phyloP scores from a whole-genome alignment of 257 asterid genomes.

The Coffea canephora region DNA sequence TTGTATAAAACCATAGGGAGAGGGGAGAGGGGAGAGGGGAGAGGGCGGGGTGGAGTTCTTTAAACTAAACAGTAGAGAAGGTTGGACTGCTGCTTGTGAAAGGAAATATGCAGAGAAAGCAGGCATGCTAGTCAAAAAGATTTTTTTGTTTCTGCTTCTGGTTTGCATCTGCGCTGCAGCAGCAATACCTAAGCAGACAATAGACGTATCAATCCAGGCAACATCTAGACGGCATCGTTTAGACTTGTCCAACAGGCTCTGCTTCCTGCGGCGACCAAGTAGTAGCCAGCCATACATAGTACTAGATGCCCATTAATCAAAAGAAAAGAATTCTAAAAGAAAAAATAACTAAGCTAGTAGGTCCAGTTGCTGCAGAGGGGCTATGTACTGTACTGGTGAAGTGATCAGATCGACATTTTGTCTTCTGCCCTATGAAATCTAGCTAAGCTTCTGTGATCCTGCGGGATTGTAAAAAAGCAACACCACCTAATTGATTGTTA shows the following conservation, averaged over 20 bases:
- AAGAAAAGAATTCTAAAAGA: background rate
- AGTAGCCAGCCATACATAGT: background rate
- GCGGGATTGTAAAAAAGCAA: conserved; percentile 26
- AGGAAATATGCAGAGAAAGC: conserved; percentile 16
- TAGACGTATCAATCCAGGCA: conserved; percentile 24
- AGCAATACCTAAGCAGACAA: conserved; percentile 11
- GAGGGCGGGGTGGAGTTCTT: background rate
- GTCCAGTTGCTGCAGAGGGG: conserved; percentile 22
- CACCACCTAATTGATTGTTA: conserved; percentile 43
- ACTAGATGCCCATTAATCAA: conserved; percentile 30
- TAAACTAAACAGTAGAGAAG: background rate
- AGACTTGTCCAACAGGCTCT: conserved; percentile 40
- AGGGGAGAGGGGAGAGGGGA: background rate
- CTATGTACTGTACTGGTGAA: conserved; percentile 31
- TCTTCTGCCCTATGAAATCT: conserved; percentile 53
- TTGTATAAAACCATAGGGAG: background rate
- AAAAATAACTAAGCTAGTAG: conserved; percentile 16
- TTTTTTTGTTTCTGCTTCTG: conserved; percentile 8
- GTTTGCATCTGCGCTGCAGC: conserved; percentile 15
- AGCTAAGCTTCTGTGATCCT: conserved; percentile 38
- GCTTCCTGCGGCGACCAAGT: conserved; percentile 15
- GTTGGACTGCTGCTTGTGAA: background rate
- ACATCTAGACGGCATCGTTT: conserved; percentile 52
- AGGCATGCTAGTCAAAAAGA: conserved; percentile 57
- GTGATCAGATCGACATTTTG: conserved; percentile 43